These are phyloP conservation scores for Neurospora discreta DNA, from an alignment of 495 filamentous ascomycete species.

Conservation along the genomic window DNA sequence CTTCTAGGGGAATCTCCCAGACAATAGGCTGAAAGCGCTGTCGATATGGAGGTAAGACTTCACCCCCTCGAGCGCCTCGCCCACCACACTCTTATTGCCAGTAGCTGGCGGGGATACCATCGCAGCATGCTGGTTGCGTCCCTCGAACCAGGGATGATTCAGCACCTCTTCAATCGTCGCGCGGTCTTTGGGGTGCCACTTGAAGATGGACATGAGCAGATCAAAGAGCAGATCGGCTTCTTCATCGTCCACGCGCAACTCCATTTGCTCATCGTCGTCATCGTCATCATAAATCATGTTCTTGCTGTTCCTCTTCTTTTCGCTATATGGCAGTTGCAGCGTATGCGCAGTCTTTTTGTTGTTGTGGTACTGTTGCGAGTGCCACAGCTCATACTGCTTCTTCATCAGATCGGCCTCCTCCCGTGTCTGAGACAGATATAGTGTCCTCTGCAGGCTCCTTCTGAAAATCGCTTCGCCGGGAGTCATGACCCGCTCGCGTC, in stretches of 20 bases:
- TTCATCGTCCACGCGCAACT: neutral
- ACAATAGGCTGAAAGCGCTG: neutral
- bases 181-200: slow-evolving; percentile 15
- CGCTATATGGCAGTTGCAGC: neutral
- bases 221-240: slow-evolving; percentile 14
- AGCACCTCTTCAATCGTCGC: neutral
- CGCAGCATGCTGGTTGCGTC: neutral
- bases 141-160: slow-evolving; percentile 10
- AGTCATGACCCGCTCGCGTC: neutral
- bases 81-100: neutral
- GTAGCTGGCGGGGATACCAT: neutral
- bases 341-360: neutral
- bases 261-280: neutral
- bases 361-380: neutral
- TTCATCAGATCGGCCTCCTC: neutral
- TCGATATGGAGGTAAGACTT: neutral
- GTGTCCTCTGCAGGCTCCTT: neutral
- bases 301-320: neutral
- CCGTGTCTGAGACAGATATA: neutral
- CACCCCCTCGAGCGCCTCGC: accelerated
- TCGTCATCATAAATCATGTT: neutral
- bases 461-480: neutral
- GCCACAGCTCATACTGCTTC: neutral
- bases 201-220: slow-evolving; percentile 15
- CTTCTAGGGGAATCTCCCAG: neutral